Evolutionary conservation across 2,329 filamentous ascomycete genomes (phyloP), one percentile per base, ranked within the genome.

Genomic region (Blumeriella jaapii): DNA sequence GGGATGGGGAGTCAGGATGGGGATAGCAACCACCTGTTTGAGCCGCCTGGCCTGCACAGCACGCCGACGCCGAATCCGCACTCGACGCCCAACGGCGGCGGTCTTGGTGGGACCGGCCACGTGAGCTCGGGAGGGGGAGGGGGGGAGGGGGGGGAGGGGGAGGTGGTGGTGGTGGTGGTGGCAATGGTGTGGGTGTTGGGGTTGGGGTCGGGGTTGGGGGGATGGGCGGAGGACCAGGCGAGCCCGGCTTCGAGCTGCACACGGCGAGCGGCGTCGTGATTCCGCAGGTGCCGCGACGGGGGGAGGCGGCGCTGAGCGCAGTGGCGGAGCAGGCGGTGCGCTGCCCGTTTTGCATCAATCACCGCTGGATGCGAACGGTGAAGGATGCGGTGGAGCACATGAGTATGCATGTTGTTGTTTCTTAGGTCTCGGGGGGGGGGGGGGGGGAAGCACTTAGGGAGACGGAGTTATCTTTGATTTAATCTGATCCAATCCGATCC

Each of bases 351-450:
- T 55, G 53, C 40, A 44, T 53, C 13, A 55, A 55, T 38, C 45
- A 48, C 37, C 39, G 53, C 23, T 54, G 51, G 52, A 47, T 55
- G 46, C 46, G 44, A 23, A 53, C 43, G 35, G 52, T 55, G 14
- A 51, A 52, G 36, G 53, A 55, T 41, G 53, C 53, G 14, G 53
- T 55, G 3, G 51, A 55, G 29, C 53, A 55, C 40, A 54, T 55
- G 52, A 52, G 49, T 41, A 55, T 55, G 53, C 53, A 55, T 41
- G 53, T 55, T 38, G 49, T 52, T 9, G 51, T 55, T 19, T 42
- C 33, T 11, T 36, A 31, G 28, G 17, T 20, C 16, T 12, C 15
- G 17, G 10, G 28, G 12, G 28, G 12, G 11, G 15, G 25, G 4
- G n/a, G 11, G 9, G 11, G 12, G 22, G 22, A 24, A n/a, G n/a